These are phyloP conservation scores for Epichloe gansuensis DNA, from an alignment of 2,329 filamentous ascomycete species.

Conservation along the genomic window DNA sequence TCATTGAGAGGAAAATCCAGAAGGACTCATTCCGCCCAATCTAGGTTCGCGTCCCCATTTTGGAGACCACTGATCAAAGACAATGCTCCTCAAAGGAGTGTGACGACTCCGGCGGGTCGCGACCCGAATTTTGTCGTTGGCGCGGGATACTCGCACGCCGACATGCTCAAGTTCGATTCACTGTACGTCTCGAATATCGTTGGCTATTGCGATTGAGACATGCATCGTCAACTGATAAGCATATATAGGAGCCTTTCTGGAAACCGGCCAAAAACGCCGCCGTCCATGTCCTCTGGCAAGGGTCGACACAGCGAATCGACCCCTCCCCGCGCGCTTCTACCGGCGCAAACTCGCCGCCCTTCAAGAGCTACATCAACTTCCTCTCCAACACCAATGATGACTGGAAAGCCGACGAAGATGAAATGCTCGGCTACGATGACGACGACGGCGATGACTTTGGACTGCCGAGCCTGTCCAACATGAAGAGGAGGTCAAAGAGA, in stretches of 20 bases:
- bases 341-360: slow-evolving; percentile 48
- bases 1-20: slow-evolving; percentile 13
- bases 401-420: slow-evolving; percentile 67
- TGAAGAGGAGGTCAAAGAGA: slow-evolving; percentile 59
- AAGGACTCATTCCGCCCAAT: slow-evolving; percentile 8
- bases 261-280: slow-evolving; percentile 63
- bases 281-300: slow-evolving; percentile 44
- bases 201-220: not conserved
- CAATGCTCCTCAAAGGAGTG: slow-evolving; percentile 37
- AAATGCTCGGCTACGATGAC: slow-evolving; percentile 69
- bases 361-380: slow-evolving; percentile 68
- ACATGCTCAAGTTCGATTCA: slow-evolving; percentile 79
- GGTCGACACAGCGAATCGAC: slow-evolving; percentile 38
- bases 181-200: slow-evolving; percentile 40
- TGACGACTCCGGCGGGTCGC: slow-evolving; percentile 28
- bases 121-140: slow-evolving; percentile 72
- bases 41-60: slow-evolving; percentile 76
- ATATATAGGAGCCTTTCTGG: slow-evolving; percentile 43
- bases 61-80: slow-evolving; percentile 56
- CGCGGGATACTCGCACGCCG: slow-evolving; percentile 90
- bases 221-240: not conserved
- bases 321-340: slow-evolving; percentile 42
- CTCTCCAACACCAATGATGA: slow-evolving; percentile 71
- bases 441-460: slow-evolving; percentile 94
- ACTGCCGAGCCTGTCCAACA: slow-evolving; percentile 80